Evolutionary conservation across 1,284 basidiomycete species (phyloP), one percentile per base, ranked within the genome.

Genomic region (Pseudozyma sp.): DNA sequence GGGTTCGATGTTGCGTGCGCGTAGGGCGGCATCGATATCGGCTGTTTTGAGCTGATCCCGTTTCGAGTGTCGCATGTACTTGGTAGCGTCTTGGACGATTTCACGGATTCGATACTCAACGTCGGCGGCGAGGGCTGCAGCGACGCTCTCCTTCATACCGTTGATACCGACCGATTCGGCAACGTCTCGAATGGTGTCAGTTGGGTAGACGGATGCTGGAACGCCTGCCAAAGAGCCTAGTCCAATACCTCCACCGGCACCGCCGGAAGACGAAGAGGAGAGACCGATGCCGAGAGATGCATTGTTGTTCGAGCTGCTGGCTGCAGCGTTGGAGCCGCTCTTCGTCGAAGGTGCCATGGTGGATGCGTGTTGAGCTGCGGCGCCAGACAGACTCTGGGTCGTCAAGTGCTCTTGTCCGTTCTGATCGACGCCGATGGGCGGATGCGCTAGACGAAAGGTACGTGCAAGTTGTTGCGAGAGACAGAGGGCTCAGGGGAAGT

Each of bases 31-130:
- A 85, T 98, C 95, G 55, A 99, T 91, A 86, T 99, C 96, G 21
- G 91, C 89, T 1, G 94, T 93, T 13, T 91, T 92, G 83, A 99
- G 88, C 0, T 92, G 92, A 34, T 92, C 92, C 62, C 96, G 89
- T 69, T 93, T 91, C 1, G 93, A 92, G 85, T 99, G 95, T 25
- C 94, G 90, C 93, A 97, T 98, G 86, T 97, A 99, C 68, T 95
- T 93, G 25, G 93, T 91, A 11, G 96, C 95, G 88, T 98, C 95
- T 91, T 97, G 93, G 68, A 95, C 89, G 48, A 96, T 90, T 84
- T 96, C 93, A 84, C 96, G 94, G 82, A 98, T 90, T 64, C 97
- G 89, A 86, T 98, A 97, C 85, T 99, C 96, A 45, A 98, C 94
- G 87, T 99, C 97, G 70, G 93, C 94, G 2, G 96, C 95, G 16